Conservation (phyloP, 2,329 filamentous ascomycete species). For the Aspergillus sp. region DNA sequence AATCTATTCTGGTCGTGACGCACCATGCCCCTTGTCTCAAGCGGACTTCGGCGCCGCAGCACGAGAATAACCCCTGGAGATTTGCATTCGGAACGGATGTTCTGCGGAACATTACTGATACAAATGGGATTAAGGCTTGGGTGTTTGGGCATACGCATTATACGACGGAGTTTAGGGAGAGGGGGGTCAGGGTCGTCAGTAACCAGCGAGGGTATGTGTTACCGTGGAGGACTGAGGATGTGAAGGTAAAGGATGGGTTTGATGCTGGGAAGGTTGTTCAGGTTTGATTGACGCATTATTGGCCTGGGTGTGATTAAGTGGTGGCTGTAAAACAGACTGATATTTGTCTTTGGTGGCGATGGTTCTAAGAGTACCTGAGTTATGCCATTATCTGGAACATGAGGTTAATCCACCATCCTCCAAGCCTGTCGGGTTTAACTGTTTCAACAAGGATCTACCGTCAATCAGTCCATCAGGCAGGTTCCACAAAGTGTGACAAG, state of each 20-base stretch:
- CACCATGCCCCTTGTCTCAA: conserved; percentile 58
- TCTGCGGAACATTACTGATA: conserved; percentile 21
- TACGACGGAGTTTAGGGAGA: conserved; percentile 41
- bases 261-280: conserved; percentile 17
- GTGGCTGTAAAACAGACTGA: too few species aligned
- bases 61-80: conserved; percentile 49
- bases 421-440: too few species aligned
- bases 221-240: conserved; percentile 21
- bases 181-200: conserved; percentile 38
- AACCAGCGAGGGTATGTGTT: conserved; percentile 48
- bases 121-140: conserved; percentile 39
- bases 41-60: conserved; percentile 51
- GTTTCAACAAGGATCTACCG: too few species aligned
- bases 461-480: too few species aligned
- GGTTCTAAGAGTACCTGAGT: too few species aligned
- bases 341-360: too few species aligned
- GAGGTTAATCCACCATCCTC: too few species aligned
- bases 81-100: conserved; percentile 57
- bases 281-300: not conserved
- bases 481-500: too few species aligned
- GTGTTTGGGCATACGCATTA: conserved; percentile 50
- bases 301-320: too few species aligned
- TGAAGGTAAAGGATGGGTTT: conserved; percentile 12
- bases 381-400: too few species aligned
- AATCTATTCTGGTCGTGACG: conserved; percentile 52